A percentile compares a stretch with the other conserved stretches of the same genome.
phyloP scores from a whole-genome alignment of 805 yeast species.

The Blastobotrys robertii region DNA sequence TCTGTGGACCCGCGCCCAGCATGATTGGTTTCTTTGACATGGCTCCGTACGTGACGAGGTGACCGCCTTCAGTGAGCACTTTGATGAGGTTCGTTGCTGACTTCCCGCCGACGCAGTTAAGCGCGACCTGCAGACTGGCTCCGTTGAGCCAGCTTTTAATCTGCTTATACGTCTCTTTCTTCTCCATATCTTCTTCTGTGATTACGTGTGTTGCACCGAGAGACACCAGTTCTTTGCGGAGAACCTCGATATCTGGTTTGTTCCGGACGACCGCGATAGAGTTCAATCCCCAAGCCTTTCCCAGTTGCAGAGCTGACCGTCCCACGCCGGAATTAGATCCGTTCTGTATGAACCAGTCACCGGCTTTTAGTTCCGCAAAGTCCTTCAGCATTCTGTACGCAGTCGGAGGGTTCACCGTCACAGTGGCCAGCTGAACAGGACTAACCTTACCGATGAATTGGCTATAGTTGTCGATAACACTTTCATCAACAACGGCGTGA shows the following conservation, averaged over 20 bases:
- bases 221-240: slow-evolving; percentile 41
- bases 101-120: slow-evolving; percentile 92
- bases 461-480: slow-evolving; percentile 38
- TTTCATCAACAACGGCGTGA: slow-evolving; percentile 47
- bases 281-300: slow-evolving; percentile 64
- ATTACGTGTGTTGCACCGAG: slow-evolving; percentile 85
- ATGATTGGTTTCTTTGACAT: slow-evolving; percentile 94
- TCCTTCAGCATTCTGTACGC: slow-evolving; percentile 82
- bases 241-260: slow-evolving; percentile 64
- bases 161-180: slow-evolving; percentile 53
- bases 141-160: slow-evolving; percentile 39
- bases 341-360: slow-evolving; percentile 88
- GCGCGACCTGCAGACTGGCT: slow-evolving; percentile 62
- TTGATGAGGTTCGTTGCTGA: slow-evolving; percentile 75
- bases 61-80: slow-evolving; percentile 64
- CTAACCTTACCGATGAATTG: slow-evolving; percentile 22
- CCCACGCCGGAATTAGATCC: slow-evolving; percentile 97
- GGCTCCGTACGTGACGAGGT: slow-evolving; percentile 88
- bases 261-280: slow-evolving; percentile 84
- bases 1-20: slow-evolving; percentile 81
- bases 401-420: slow-evolving; percentile 85
- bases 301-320: slow-evolving; percentile 82
- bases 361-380: slow-evolving; percentile 49
- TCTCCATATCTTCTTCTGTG: slow-evolving; percentile 75
- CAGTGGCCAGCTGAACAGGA: slow-evolving; percentile 60